Evolutionary conservation across 148 eudicot species (phyloP), one percentile per base, ranked within the genome.

Genomic region (Selenicereus undatus): DNA sequence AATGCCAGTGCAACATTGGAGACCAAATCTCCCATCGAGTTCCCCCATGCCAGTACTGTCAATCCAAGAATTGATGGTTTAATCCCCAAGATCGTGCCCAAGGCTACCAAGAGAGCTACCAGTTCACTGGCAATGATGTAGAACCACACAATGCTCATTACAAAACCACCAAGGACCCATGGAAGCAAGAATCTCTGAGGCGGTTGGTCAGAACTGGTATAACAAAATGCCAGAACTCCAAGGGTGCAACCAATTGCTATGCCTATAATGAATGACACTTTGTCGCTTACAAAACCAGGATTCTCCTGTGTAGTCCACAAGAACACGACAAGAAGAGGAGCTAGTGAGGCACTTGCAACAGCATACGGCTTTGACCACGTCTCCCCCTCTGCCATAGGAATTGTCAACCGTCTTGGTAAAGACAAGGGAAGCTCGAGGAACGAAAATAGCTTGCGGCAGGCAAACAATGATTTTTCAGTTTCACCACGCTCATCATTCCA

Each of bases 1-100:
- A 88, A 71, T 11, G 99, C 93, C 87, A 95, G 75, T 0, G 97
- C 93, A 22, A 91, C 79, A 80, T 93, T 89, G 30, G 99, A 95
- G 64, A 95, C 97, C 78, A 95, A 82, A 86, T 95, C 99, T 10
- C 99, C 99, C 95, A 95, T 93, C 16, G 99, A 95, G 84, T 95
- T 95, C 5, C 99, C 99, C 99, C 99, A 95, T 70, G 99, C 99
- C 85, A 95, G 82, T 10, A 95, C 95, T n/a, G 99, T 95, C 74
- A 95, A 77, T 50, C 97, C 99, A 35, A 95, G 97, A 70, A 95
- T 88, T 17, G 99, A 90, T 24, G 99, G 97, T 80, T 92, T 91
- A 64, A 95, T 86, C 21, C 94, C 97, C 26, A 91, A 69, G 71
- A 95, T 83, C 54, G 90, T 79, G 54, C 99, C 99, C 3, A 95